Conservation (phyloP, 2,329 filamentous ascomycete species). For the Teratosphaeria destructans region DNA sequence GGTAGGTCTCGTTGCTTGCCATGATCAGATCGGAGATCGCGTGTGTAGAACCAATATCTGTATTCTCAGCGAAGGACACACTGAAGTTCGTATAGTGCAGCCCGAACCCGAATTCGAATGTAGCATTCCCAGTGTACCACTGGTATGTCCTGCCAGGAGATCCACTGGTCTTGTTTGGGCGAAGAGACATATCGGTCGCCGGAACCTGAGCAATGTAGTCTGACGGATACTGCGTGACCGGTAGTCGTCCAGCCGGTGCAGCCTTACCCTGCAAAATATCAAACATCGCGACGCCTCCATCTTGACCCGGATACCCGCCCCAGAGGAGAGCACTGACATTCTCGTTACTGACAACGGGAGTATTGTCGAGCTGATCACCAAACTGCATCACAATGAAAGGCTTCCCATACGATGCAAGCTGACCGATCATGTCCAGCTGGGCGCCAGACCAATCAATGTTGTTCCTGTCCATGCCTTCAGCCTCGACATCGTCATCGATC, state of each 20-base stretch:
- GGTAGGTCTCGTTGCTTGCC: constrained; percentile 16
- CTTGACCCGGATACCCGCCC: constrained; percentile 51
- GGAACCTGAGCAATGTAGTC: constrained; percentile 41
- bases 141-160: constrained; percentile 35
- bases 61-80: background rate
- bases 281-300: constrained; percentile 46
- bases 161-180: constrained; percentile 31
- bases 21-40: constrained; percentile 28
- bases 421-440: constrained; percentile 42
- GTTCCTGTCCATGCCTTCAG: constrained; percentile 43
- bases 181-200: constrained; percentile 47
- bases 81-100: constrained; percentile 35
- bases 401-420: constrained; percentile 38
- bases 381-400: constrained; percentile 44
- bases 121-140: constrained; percentile 31
- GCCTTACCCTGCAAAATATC: constrained; percentile 43
- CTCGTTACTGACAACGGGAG: constrained; percentile 36
- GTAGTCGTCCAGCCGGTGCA: constrained; percentile 36
- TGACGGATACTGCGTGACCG: constrained; percentile 40
- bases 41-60: constrained; percentile 9
- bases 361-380: constrained; percentile 43
- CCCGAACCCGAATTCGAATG: constrained; percentile 35
- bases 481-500: constrained; percentile 43
- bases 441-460: constrained; percentile 42
- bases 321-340: constrained; percentile 46